Base-by-base conservation (phyloP, 257 asterid species). In the Nicotiana obtusifolia region DNA sequence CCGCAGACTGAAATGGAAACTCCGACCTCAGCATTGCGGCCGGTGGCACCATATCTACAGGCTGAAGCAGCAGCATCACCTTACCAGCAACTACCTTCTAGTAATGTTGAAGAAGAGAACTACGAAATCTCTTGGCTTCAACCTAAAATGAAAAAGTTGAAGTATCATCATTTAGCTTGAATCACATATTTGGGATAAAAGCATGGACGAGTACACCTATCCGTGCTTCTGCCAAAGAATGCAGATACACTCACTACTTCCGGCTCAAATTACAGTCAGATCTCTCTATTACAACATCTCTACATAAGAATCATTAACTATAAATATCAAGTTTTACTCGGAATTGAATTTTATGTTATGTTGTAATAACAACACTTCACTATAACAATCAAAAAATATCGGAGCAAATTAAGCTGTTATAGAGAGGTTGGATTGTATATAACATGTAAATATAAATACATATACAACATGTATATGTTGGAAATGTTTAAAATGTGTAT, bases 1-100 rank as follows among this genome's bases (percentile, higher is more conserved):
- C 1, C 20, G 35, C 79, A 73, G 79, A n/a, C 61, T 24, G 79
- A 73, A 73, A 22, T 73, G 41, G 79, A 73, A 47, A 73, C 79
- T 49, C 79, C 79, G 7, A 73, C 79, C 41, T 73, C 79, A 73
- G 62, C 61, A 24, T 17, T 73, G 24, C 33, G 79, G 52, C 61
- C 79, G 16, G 52, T 47, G 61, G 24, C 79, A 47, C 79, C 62
- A 73, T 24, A 44, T 73, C 22, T 47, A 26, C 79, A 73, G 41
- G 62, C 61, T 24, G 62, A 73, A 44, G 78, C 78, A 14, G 57
- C 33, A 73, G 19, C 41, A 22, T 1, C 71, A 4, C 3, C 44
- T 64, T 28, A 10, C 11, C 71, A 65, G 1, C 73, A 30, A 14
- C 44, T 14, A 2, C 26, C 62, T 47, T 73, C 37, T 73, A 13